Evolutionary conservation across 495 filamentous ascomycete genomes (phyloP), one percentile per base, ranked within the genome.

Genomic region (Lophiotrema nucula): DNA sequence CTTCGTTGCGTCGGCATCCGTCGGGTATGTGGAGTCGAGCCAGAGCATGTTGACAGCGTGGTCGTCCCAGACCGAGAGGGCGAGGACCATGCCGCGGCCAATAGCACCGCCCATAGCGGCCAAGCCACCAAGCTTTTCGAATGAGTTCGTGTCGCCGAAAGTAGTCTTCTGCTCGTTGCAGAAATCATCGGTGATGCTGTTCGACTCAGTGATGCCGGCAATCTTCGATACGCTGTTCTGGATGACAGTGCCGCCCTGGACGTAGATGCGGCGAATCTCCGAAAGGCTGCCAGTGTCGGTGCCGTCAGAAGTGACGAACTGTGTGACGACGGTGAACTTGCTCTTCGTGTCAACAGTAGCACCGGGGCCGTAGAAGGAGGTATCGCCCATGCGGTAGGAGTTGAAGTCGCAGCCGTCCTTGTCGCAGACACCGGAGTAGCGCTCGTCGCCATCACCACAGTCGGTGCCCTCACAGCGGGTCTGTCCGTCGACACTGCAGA

Each of bases 41-140:
- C 89, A 92, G 62, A 85, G 78, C 89, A 92, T 92, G 75, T 87
- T 79, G 72, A 77, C 72, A 13, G 77, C 73, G 72, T 88, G 79
- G 74, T 90, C 88, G 67, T 88, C 85, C 88, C 88, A 91, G 69
- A 91, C 71, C 64, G 81, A 85, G 79, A 91, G 79, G 70, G 87
- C 85, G 18, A 91, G 78, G 39, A 88, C 87, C 84, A 89, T 86
- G 57, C 80, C 81, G 24, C 75, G 47, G 12, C 65, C 71, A 19
- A 89, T 64, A 18, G 77, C 83, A 23, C 74, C 65, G 50, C 83
- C 76, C 77, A 90, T 84, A 46, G 71, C 69, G 21, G 57, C 57
- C 41, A 86, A 64, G 26, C 85, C 88, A 39, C 87, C 87, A 66
- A 83, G 81, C 51, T 67, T 42, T 18, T 62, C 64, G 75, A 88